phyloP scores from a whole-genome alignment of 176 grass and related monocot genomes.

The Aechmea fasciata region DNA sequence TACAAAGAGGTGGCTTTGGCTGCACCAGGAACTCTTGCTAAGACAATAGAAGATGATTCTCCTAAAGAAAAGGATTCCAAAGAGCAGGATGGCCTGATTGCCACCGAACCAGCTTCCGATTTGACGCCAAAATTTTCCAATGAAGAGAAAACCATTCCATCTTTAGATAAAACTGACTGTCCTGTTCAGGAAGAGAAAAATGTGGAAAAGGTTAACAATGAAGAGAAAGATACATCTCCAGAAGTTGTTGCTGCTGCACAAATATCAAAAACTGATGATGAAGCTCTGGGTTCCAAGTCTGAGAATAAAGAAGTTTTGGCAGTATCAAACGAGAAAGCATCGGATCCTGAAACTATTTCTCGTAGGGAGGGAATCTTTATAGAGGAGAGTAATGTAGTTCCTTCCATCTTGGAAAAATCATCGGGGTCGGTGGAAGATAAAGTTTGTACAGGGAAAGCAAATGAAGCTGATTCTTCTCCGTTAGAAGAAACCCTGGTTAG shows the following conservation, averaged over 20 bases:
- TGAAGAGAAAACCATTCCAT: background rate
- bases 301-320: conserved; percentile 14
- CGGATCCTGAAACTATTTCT: conserved; percentile 22
- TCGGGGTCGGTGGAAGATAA: conserved; percentile 22
- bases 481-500: conserved; percentile 32
- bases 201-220: conserved; percentile 6
- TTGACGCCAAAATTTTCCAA: no score
- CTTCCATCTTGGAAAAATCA: conserved; percentile 22
- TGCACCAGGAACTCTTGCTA: conserved; percentile 77
- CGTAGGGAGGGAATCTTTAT: conserved; percentile 22
- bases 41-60: conserved; percentile 42
- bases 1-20: conserved; percentile 98
- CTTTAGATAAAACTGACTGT: conserved; percentile 21
- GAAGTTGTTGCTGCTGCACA: conserved; percentile 27
- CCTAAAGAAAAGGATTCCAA: conserved; percentile 30
- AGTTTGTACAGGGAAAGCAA: conserved; percentile 17
- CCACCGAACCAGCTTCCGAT: conserved; percentile 2
- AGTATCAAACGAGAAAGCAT: conserved; percentile 25
- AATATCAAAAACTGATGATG: conserved; percentile 28
- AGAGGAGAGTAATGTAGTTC: conserved; percentile 12
- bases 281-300: conserved; percentile 16
- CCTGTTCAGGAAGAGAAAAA: conserved; percentile 40
- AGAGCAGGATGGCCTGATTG: conserved; percentile 28
- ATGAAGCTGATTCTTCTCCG: conserved; percentile 23
- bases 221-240: conserved; percentile 24